These are phyloP conservation scores for Beauveria scarabaeidicola DNA, from an alignment of 2,329 filamentous ascomycete genomes.

Conservation along the genomic window DNA sequence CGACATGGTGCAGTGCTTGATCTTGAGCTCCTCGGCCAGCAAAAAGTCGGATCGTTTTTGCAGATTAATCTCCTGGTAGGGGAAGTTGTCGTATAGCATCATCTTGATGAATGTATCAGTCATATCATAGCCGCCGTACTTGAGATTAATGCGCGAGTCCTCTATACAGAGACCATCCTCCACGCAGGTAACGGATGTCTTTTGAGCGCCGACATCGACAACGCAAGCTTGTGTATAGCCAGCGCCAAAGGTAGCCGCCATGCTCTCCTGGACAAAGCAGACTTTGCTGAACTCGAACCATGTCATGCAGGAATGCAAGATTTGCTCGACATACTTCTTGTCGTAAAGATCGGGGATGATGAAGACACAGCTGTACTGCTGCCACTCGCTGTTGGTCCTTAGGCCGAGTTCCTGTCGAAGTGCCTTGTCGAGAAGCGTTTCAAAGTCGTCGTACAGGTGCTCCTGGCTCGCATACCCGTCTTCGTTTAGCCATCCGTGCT, in stretches of 20 bases:
- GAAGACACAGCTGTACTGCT: slow-evolving; percentile 91
- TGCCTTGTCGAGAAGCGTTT: slow-evolving; percentile 76
- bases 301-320: slow-evolving; percentile 76
- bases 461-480: slow-evolving; percentile 74
- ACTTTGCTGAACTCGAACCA: slow-evolving; percentile 86
- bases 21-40: slow-evolving; percentile 90
- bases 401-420: slow-evolving; percentile 79
- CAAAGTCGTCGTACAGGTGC: slow-evolving; percentile 77
- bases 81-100: slow-evolving; percentile 95
- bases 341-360: slow-evolving; percentile 96
- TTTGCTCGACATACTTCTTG: slow-evolving; percentile 78
- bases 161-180: slow-evolving; percentile 94
- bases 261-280: slow-evolving; percentile 92
- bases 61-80: slow-evolving; percentile 90
- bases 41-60: slow-evolving; percentile 84
- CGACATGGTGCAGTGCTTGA: slow-evolving; percentile 83
- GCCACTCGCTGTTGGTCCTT: slow-evolving; percentile 69
- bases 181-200: slow-evolving; percentile 93
- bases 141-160: slow-evolving; percentile 89
- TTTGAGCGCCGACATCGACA: slow-evolving; percentile 92
- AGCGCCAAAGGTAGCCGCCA: slow-evolving; percentile 89
- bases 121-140: slow-evolving; percentile 86
- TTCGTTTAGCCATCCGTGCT: slow-evolving; percentile 82
- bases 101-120: slow-evolving; percentile 95
- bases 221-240: slow-evolving; percentile 92